A percentile compares a stretch with the other conserved stretches of the same genome.
These are phyloP conservation scores for Cladorrhinum samala DNA, from an alignment of 495 filamentous ascomycete species.

Conservation along the genomic window DNA sequence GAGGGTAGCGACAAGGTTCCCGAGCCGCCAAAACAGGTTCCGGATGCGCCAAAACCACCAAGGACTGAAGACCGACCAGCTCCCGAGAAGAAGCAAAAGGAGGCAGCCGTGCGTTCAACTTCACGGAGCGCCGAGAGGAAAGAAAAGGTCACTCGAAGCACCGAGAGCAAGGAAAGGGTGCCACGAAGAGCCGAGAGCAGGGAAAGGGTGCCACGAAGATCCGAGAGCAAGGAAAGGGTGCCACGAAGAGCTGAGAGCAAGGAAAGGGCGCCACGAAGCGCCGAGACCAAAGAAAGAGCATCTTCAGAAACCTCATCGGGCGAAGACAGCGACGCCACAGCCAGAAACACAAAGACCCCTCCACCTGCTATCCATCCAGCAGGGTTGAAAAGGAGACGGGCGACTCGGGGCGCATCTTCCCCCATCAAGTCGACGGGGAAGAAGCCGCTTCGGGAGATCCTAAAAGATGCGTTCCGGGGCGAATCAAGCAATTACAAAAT, in stretches of 20 bases:
- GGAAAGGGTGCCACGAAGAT: too few species aligned
- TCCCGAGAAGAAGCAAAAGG: slow-evolving; percentile 2
- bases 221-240: too few species aligned
- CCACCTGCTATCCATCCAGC: slow-evolving; percentile 21
- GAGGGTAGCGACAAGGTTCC: background rate
- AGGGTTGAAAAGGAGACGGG: slow-evolving; percentile 41
- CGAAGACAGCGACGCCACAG: slow-evolving; percentile 23
- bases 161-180: too few species aligned
- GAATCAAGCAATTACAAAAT: slow-evolving; percentile 42
- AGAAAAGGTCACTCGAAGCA: background rate
- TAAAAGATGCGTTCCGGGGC: slow-evolving; percentile 51
- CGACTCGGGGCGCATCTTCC: slow-evolving; percentile 38
- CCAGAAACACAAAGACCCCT: slow-evolving; percentile 25
- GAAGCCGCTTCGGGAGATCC: slow-evolving; percentile 42
- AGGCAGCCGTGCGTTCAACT: background rate
- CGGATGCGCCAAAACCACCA: background rate
- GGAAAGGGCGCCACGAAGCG: too few species aligned
- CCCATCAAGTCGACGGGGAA: slow-evolving; percentile 33
- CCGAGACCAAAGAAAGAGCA: too few species aligned
- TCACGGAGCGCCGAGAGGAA: background rate
- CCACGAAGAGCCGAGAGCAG: background rate
- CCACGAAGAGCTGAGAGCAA: background rate
- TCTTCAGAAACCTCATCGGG: slow-evolving; percentile 13
- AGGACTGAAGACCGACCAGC: background rate
- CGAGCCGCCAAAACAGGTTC: background rate